Evolutionary conservation across 768 basidiomycete species (phyloP).

Genomic region (Auricularia auricula-judae): DNA sequence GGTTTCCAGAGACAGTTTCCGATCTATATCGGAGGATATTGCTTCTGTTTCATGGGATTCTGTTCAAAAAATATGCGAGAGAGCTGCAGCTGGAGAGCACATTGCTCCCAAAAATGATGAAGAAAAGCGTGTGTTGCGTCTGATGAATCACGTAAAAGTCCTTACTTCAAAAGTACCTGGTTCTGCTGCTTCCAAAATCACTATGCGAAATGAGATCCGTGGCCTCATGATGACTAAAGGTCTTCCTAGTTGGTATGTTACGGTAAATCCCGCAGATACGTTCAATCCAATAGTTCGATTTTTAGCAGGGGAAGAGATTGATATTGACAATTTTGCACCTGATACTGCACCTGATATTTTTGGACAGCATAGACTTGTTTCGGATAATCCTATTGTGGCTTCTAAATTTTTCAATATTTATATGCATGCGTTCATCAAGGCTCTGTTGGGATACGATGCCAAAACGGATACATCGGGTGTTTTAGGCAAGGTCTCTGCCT

Average conservation of each 20-base stretch:
- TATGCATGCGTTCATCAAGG: slow-evolving; percentile 2
- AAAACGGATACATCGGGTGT: slow-evolving; percentile 1
- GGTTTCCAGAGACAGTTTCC: slow-evolving; percentile 3
- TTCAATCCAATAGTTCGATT: slow-evolving; percentile 9
- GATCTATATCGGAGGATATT: slow-evolving; percentile 1
- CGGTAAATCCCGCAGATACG: slow-evolving; percentile 12
- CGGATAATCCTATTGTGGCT: slow-evolving; percentile 7
- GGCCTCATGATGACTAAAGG: slow-evolving; percentile 6
- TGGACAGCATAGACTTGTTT: slow-evolving; percentile 3
- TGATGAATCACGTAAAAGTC: slow-evolving; percentile 10
- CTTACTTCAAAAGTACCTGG: slow-evolving; percentile 10
- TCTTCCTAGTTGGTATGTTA: slow-evolving; percentile 11
- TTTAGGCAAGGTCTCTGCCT: slow-evolving; percentile 6
- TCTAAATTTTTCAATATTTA: slow-evolving; percentile 5
- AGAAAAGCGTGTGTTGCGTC: slow-evolving; percentile 5
- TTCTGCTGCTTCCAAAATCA: slow-evolving; percentile 1
- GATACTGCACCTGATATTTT: neutral
- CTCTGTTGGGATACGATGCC: slow-evolving; percentile 1
- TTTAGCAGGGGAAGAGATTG: slow-evolving; percentile 7
- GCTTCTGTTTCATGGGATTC: slow-evolving; percentile 4
- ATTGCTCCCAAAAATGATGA: slow-evolving; percentile 1
- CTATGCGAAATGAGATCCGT: slow-evolving; percentile 11
- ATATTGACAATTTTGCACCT: slow-evolving; percentile 3
- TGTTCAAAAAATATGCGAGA: slow-evolving; percentile 6
- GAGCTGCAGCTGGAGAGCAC: slow-evolving; percentile 3